phyloP scores from a whole-genome alignment of 1,139 yeast genomes.

The Debaryomyces fabryi region DNA sequence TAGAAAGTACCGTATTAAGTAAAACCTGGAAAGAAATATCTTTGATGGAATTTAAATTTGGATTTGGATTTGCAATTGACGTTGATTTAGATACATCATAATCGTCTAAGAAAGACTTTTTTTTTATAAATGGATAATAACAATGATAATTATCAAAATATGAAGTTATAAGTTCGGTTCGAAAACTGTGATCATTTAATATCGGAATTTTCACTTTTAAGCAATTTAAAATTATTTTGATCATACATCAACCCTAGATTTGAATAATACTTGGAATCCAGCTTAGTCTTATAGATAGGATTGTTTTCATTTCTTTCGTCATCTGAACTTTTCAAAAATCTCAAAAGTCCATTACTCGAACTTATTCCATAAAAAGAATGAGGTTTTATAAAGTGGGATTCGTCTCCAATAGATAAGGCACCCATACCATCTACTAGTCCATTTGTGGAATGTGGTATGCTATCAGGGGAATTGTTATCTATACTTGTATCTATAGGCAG shows the following conservation, averaged over 20 bases:
- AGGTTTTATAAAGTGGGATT: slow-evolving; percentile 39
- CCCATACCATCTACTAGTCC: slow-evolving; percentile 53
- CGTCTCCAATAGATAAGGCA: slow-evolving; percentile 33
- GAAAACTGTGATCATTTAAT: slow-evolving; percentile 21
- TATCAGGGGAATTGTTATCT: slow-evolving; percentile 10
- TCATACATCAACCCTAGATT: slow-evolving; percentile 16
- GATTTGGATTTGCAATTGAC: slow-evolving; percentile 6
- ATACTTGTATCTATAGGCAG: not conserved
- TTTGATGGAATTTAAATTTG: slow-evolving; percentile 2
- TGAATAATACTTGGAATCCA: slow-evolving; percentile 12
- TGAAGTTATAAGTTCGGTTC: slow-evolving; percentile 17
- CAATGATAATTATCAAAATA: slow-evolving; percentile 22
- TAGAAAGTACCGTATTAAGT: slow-evolving; percentile 23
- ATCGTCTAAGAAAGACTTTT: slow-evolving; percentile 51
- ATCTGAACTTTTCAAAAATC: slow-evolving; percentile 23
- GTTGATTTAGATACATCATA: slow-evolving; percentile 27
- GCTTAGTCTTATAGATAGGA: slow-evolving; percentile 15
- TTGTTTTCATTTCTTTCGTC: slow-evolving; percentile 22
- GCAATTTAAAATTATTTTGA: slow-evolving; percentile 17
- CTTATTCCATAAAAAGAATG: slow-evolving; percentile 66
- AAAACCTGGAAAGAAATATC: slow-evolving; percentile 27
- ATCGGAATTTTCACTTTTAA: slow-evolving; percentile 19
- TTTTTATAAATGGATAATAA: slow-evolving; percentile 63
- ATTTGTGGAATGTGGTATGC: slow-evolving; percentile 20
- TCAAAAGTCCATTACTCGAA: slow-evolving; percentile 52